These are phyloP conservation scores for Plasmodium fragile DNA, from an alignment of 169 alveolate genomes.

Conservation along the genomic window DNA sequence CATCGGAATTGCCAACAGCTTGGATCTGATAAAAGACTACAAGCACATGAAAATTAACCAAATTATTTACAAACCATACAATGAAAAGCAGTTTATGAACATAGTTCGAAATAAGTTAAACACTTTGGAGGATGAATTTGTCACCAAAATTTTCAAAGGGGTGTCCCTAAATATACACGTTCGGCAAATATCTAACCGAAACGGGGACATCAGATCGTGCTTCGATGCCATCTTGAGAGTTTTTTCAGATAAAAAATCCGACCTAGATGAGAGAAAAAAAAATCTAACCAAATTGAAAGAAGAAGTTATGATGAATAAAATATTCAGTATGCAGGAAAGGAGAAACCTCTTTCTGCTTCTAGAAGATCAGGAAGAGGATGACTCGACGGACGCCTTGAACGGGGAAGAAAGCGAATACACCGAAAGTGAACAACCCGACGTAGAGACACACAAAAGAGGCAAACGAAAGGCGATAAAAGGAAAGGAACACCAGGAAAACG, in stretches of 20 bases:
- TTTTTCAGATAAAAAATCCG: conserved; percentile 46
- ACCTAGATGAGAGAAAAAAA: conserved; percentile 63
- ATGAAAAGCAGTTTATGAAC: conserved; percentile 60
- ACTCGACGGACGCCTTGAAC: not conserved
- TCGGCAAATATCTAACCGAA: conserved; percentile 69
- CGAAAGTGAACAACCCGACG: not conserved
- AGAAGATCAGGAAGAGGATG: conserved; percentile 8
- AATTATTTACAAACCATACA: conserved; percentile 70
- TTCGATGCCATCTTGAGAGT: conserved; percentile 71
- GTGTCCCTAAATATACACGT: conserved; percentile 67
- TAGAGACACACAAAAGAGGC: not conserved
- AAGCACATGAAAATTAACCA: conserved; percentile 65
- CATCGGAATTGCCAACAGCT: conserved; percentile 67
- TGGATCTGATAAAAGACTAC: conserved; percentile 67
- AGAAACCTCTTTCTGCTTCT: conserved; percentile 37
- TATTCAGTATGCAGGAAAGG: conserved; percentile 58
- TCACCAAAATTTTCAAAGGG: conserved; percentile 56
- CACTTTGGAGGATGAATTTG: conserved; percentile 46
- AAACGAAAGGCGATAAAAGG: not conserved
- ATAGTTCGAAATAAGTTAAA: conserved; percentile 46
- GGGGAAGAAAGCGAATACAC: not conserved
- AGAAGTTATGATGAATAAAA: conserved; percentile 68
- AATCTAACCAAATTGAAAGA: conserved; percentile 52
- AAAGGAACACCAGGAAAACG: not conserved
- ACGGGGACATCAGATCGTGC: conserved; percentile 70